phyloP scores from a whole-genome alignment of 192 early-diverging fungal genomes.

The Rhizophagus sp. region DNA sequence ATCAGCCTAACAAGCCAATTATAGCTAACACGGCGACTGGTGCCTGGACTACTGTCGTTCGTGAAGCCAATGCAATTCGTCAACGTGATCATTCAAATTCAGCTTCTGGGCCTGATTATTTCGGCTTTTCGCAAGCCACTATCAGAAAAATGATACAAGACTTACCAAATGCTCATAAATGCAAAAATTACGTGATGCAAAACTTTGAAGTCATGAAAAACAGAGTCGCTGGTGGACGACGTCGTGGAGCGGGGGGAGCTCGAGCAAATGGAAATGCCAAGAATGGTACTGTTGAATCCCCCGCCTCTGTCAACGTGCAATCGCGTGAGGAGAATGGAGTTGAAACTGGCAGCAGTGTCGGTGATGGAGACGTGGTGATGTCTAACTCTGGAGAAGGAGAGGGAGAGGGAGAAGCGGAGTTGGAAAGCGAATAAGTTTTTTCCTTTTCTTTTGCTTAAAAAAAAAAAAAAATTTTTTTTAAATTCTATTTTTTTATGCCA shows the following conservation, averaged over 20 bases:
- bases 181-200: slow-evolving; percentile 73
- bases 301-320: not conserved
- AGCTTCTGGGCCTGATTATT: slow-evolving; percentile 88
- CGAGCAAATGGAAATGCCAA: not conserved
- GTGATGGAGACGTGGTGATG: slow-evolving; percentile 3
- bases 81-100: slow-evolving; percentile 79
- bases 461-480: not conserved
- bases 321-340: slow-evolving; percentile 4
- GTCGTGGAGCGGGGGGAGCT: slow-evolving; percentile 10
- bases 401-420: not conserved
- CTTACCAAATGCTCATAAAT: slow-evolving; percentile 70
- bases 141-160: slow-evolving; percentile 88
- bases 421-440: not conserved
- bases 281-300: not conserved
- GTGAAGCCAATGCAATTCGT: slow-evolving; percentile 76
- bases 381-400: slow-evolving; percentile 1
- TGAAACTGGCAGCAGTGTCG: not conserved
- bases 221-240: slow-evolving; percentile 19
- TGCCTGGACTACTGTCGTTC: slow-evolving; percentile 85
- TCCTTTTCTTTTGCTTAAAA: not conserved
- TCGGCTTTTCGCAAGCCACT: slow-evolving; percentile 85
- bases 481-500: not conserved
- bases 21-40: slow-evolving; percentile 81
- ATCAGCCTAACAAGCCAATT: slow-evolving; percentile 69
- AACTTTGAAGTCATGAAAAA: slow-evolving; percentile 54